Evolutionary conservation across 148 eudicot genomes (phyloP).

Genomic region (Heliosperma pusillum): DNA sequence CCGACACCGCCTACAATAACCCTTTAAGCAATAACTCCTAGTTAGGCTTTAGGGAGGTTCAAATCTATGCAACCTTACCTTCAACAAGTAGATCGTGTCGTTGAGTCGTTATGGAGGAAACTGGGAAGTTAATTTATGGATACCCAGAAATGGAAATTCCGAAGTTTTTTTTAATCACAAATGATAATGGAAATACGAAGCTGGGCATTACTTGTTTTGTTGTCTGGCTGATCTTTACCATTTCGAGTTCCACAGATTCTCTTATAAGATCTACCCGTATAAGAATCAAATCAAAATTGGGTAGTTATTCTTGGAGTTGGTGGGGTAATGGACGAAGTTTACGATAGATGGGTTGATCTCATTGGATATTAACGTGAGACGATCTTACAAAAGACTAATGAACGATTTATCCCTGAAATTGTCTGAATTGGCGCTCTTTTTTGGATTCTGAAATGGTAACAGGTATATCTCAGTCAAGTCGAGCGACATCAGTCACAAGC

Average conservation of each 20-base stretch:
- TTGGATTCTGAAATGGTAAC: constrained; percentile 11
- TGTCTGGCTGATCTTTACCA: neutral
- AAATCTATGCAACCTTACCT: neutral
- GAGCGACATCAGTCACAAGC: constrained; percentile 35
- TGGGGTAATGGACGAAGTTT: neutral
- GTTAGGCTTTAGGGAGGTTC: neutral
- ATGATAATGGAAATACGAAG: no score
- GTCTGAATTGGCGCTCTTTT: neutral
- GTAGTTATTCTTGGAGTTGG: neutral
- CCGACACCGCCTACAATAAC: neutral
- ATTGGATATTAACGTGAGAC: neutral
- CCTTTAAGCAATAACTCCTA: neutral
- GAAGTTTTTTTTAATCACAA: neutral
- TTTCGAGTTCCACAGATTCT: no score
- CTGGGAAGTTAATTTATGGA: neutral
- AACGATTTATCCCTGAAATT: no score
- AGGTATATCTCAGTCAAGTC: constrained; percentile 48
- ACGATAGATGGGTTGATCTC: neutral
- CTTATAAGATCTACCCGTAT: no score
- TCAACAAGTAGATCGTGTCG: neutral
- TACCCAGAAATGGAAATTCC: neutral
- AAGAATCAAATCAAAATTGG: neutral
- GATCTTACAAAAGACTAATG: neutral
- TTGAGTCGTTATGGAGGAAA: neutral
- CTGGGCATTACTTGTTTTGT: neutral